Base-by-base conservation (phyloP, 495 filamentous ascomycete species). In the Penicillium turbatum region DNA sequence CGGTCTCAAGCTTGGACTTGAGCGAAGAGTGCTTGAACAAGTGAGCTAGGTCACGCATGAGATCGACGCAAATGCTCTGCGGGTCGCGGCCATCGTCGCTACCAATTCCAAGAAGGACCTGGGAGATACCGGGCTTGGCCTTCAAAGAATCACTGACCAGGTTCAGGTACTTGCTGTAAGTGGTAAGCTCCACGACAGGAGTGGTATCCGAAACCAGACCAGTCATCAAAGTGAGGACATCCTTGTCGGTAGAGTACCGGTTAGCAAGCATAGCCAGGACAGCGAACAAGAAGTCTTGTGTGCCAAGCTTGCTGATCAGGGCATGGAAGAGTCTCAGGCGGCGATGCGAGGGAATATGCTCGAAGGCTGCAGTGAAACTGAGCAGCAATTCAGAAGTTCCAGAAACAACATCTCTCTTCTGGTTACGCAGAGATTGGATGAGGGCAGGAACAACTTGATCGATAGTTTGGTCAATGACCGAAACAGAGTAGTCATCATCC, bases 301-400 rank as follows among this genome's bases (percentile, higher is more conserved):
- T 79, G 5, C 92, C 93, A 24, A 97, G 77, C 19, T 89, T 95
- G 58, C 86, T 81, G 21, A 78, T 81, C 29, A 98, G 71, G 26
- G 89, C 87, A 21, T 82, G 74, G 76, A 95, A 98, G 5, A 97
- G 71, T 34, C 84, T 82, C 15, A 87, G 79, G 51, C 90, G 85
- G 36, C 92, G 83, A 63, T 93, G 91, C 6, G 82, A 79, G 4
- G 93, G 93, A 53, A 98, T 88, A 63, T 97, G 92, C 63, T 95
- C 91, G 69, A 92, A 98, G 10, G 95, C 95, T 9, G 88, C 89
- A 16, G 88, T 89, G 65, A 97, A 97, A 70, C 91, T 97, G 46
- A 90, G 77, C 15, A 98, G 74, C 27, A 98, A 77, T 62, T 96
- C 92, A 1, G 89, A 86, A 11, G 87, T 87, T 45, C 89, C 90